Evolutionary conservation across 2,329 filamentous ascomycete species (phyloP), one percentile per base, ranked within the genome.

Genomic region (Purpureocillium takamizusanense): DNA sequence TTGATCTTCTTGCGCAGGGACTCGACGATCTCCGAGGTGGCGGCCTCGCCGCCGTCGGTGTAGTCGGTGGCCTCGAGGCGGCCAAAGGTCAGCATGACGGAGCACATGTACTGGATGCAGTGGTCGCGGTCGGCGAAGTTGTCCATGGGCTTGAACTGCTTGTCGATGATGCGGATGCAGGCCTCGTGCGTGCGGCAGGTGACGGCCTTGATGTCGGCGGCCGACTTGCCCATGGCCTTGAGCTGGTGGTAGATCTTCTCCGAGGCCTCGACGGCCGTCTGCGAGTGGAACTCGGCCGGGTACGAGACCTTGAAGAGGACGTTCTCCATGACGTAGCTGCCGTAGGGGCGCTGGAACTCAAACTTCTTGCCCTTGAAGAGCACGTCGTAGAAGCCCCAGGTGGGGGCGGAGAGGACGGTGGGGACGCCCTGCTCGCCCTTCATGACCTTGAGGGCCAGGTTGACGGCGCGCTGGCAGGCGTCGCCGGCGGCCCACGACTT

Each of bases 261-360:
- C 1, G 90, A 89, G 34, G 87, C 88, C 68, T 98, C 92, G 49
- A 97, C 88, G 51, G 92, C 92, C 29, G 92, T 98, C 69, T 98
- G 92, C 15, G 90, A 95, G 76, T 97, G 90, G 75, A 97, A 97
- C 62, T 97, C 90, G 56, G 89, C 88, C 57, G 90, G 90, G 63
- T 95, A 97, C 33, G 92, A 98, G 44, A 98, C 92, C 78, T 98
- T 98, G 83, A 98, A 98, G 47, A 98, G 81, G 44, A 98, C 88
- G 58, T 97, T 98, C 79, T 98, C 92, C 92, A 98, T 98, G 50
- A 98, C 92, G 65, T 98, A 98, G 73, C 85, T 94, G 59, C 89
- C 90, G 59, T 98, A 98, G 42, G 83, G 80, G 46, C 92, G 81
- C 74, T 97, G 90, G 76, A 95, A 98, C 63, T 88, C 72, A 62